Evolutionary conservation across 1,284 basidiomycete genomes (phyloP), one percentile per base, ranked within the genome.

Genomic region (Phlebopus sp.): DNA sequence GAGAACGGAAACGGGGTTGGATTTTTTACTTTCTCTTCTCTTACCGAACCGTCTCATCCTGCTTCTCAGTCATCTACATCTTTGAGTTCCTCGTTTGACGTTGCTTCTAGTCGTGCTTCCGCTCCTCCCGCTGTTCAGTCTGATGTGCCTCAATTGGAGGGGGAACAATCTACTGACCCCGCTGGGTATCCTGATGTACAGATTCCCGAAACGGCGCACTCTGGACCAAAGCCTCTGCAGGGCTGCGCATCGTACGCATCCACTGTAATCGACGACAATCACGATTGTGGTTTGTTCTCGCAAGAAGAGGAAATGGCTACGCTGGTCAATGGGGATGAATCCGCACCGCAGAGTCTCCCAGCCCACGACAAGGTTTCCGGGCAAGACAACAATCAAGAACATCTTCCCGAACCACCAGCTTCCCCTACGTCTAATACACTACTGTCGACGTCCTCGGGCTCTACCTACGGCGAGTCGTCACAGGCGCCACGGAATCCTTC

Each of bases 361-460:
- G 23, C 41, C 32, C 47, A 57, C 17, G 56, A 55, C 37, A 58
- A 54, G 42, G 31, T 4, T 36, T 32, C 41, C 40, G 50, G 17
- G 11, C 52, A 56, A 17, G 55, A 59, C 10, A 54, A 62, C 23
- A 72, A 74, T 47, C 58, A 63, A 48, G 79, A 81, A 37, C 75
- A 78, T 57, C 63, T 78, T 5, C 74, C 77, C 2, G 80, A 82
- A 53, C 78, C 78, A 18, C 77, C 80, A 21, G 71, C 72, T 21
- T 79, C 80, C 13, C 76, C 77, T 10, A 60, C 72, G n/a, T 78
- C 79, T 6, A 78, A 77, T 56, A 76, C 76, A 2, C 58, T 78
- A 31, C 55, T 73, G 17, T 78, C 76, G 15, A 73, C 71, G 19
- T 73, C 77, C 18, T 77, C 79, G 17, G 69, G 72, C 21, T 76